Conservation (phyloP, 768 basidiomycete species). For the Boletus vermiculosoides region DNA sequence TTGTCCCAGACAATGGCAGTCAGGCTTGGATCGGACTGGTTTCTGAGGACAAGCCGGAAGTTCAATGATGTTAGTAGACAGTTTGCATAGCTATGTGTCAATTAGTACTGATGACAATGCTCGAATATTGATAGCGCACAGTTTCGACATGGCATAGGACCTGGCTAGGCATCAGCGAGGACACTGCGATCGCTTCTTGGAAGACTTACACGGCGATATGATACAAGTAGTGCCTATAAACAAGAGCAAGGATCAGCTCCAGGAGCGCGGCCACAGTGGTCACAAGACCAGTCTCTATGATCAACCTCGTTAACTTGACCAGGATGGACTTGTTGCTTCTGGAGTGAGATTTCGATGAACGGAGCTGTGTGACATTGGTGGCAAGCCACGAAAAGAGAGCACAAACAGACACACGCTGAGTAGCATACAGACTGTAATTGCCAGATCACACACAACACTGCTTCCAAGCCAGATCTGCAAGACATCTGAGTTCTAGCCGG, state of each 20-base stretch:
- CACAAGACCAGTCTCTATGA: slow-evolving; percentile 24
- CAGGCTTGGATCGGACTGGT: background rate
- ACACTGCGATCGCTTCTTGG: too few species aligned
- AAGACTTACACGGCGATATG: slow-evolving; percentile 21
- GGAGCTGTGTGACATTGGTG: slow-evolving; percentile 9
- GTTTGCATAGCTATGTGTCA: slow-evolving; percentile 5
- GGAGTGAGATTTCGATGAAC: slow-evolving; percentile 4
- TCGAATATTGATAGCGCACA: background rate
- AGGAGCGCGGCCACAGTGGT: slow-evolving; percentile 18
- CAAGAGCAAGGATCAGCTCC: slow-evolving; percentile 14
- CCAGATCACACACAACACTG: slow-evolving; percentile 15
- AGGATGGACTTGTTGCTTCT: background rate
- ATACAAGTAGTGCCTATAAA: background rate
- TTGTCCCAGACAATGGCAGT: slow-evolving; percentile 7
- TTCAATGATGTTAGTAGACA: slow-evolving; percentile 19
- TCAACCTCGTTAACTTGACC: slow-evolving; percentile 18
- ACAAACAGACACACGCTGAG: slow-evolving; percentile 1
- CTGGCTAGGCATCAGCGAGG: background rate
- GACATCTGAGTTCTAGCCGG: background rate
- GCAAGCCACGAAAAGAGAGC: background rate
- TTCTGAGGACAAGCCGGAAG: slow-evolving; percentile 10
- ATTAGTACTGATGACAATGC: background rate
- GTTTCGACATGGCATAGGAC: slow-evolving; percentile 14
- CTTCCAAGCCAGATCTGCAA: slow-evolving; percentile 24
- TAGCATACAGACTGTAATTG: slow-evolving; percentile 23